phyloP scores from a whole-genome alignment of 805 yeast species.

The Wickerhamomyces queroliae region DNA sequence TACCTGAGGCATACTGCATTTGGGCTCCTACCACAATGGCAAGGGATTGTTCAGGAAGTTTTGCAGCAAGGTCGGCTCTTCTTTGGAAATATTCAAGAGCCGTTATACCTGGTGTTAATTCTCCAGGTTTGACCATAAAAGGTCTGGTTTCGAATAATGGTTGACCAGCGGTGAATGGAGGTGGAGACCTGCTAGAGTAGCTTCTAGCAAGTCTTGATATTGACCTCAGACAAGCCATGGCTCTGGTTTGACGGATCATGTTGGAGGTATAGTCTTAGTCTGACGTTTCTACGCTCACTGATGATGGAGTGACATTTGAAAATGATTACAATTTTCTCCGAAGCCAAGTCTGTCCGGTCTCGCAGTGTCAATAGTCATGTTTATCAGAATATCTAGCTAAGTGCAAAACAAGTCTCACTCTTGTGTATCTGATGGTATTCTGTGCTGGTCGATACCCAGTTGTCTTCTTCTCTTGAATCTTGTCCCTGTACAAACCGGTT shows the following conservation, averaged over 20 bases:
- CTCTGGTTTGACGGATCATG: too few relatives aligned
- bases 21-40: constrained; percentile 72
- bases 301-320: too few relatives aligned
- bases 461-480: constrained; percentile 1
- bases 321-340: too few relatives aligned
- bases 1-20: constrained; percentile 77
- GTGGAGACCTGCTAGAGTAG: constrained; percentile 11
- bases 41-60: constrained; percentile 56
- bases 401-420: not conserved
- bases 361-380: too few relatives aligned
- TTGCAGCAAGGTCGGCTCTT: constrained; percentile 49
- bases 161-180: constrained; percentile 61
- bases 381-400: not conserved
- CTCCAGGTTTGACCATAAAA: constrained; percentile 64
- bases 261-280: too few relatives aligned
- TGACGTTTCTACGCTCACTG: too few relatives aligned
- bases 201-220: not conserved
- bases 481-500: constrained; percentile 1
- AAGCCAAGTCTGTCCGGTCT: too few relatives aligned
- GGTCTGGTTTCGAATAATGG: constrained; percentile 86
- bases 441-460: not conserved
- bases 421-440: not conserved
- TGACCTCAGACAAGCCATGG: too few relatives aligned
- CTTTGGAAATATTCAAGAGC: constrained; percentile 79
- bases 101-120: constrained; percentile 82